Conservation (phyloP, 139 green algal genomes). For the Diplosphaera chodatii region DNA sequence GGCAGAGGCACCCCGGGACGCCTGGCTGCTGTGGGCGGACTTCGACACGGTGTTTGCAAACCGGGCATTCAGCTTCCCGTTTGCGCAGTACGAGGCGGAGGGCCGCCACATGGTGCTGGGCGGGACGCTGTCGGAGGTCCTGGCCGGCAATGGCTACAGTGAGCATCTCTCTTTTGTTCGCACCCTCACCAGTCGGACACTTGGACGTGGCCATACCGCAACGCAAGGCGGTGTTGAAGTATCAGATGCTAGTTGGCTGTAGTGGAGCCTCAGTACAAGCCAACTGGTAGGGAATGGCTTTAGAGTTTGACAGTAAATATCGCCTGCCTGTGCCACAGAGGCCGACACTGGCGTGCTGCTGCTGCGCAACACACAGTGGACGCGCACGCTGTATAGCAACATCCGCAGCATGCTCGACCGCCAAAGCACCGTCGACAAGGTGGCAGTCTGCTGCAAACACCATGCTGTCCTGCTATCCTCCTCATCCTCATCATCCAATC, state of each 20-base stretch:
- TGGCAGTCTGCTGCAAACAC: no score
- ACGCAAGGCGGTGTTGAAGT: no score
- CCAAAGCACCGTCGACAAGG: background rate
- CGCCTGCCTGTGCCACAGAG: background rate
- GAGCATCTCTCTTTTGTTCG: no score
- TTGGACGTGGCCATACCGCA: no score
- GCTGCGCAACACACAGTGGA: background rate
- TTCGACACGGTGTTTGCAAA: background rate
- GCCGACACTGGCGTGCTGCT: background rate
- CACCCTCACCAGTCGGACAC: no score
- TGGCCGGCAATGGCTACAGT: background rate
- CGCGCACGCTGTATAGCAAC: background rate
- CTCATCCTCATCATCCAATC: no score
- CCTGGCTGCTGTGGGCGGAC: slow-evolving; percentile 1
- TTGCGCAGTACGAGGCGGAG: background rate
- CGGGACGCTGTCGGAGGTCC: background rate
- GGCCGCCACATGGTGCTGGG: background rate
- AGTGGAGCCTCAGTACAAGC: no score
- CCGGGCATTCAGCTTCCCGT: background rate
- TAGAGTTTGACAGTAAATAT: no score
- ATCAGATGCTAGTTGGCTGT: no score
- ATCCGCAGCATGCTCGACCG: background rate
- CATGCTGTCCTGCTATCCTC: no score
- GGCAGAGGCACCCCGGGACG: background rate
- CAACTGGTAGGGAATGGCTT: no score